Conservation (phyloP, 495 filamentous ascomycete genomes). For the Neurospora terricola region DNA sequence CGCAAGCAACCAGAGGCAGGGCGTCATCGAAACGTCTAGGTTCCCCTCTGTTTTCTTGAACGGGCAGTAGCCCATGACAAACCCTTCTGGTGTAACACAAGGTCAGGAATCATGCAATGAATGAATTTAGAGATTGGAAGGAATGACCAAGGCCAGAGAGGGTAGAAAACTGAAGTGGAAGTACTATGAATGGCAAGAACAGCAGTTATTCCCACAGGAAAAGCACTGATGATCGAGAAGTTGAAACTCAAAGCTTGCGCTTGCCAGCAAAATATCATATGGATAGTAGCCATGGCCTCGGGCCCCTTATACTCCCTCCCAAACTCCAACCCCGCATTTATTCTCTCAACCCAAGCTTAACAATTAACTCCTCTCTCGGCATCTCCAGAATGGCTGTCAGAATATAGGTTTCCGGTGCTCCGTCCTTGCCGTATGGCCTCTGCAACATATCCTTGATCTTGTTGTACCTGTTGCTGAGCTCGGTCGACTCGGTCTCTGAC, state of each 20-base stretch:
- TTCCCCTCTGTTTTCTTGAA: too few species aligned
- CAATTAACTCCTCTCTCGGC: slow-evolving; percentile 17
- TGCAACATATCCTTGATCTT: slow-evolving; percentile 19
- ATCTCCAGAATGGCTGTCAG: slow-evolving; percentile 17
- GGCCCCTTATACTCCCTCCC: neutral
- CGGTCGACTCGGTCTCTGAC: slow-evolving; percentile 12
- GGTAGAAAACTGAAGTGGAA: neutral
- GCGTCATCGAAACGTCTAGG: too few species aligned
- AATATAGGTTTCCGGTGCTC: slow-evolving; percentile 14
- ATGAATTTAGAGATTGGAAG: neutral
- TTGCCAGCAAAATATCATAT: neutral
- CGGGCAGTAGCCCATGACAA: neutral
- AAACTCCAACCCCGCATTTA: neutral
- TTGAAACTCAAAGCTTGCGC: neutral
- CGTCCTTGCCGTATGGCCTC: slow-evolving; percentile 17
- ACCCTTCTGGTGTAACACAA: neutral
- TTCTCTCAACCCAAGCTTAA: slow-evolving; percentile 11
- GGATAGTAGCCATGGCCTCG: neutral
- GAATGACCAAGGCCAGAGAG: neutral
- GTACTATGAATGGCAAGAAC: neutral
- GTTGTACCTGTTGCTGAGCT: slow-evolving; percentile 17
- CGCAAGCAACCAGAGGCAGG: neutral
- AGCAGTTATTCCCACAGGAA: neutral
- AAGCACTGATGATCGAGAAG: neutral
- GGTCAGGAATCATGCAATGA: neutral